phyloP scores from a whole-genome alignment of 768 basidiomycete species.

The Terana coerulea region DNA sequence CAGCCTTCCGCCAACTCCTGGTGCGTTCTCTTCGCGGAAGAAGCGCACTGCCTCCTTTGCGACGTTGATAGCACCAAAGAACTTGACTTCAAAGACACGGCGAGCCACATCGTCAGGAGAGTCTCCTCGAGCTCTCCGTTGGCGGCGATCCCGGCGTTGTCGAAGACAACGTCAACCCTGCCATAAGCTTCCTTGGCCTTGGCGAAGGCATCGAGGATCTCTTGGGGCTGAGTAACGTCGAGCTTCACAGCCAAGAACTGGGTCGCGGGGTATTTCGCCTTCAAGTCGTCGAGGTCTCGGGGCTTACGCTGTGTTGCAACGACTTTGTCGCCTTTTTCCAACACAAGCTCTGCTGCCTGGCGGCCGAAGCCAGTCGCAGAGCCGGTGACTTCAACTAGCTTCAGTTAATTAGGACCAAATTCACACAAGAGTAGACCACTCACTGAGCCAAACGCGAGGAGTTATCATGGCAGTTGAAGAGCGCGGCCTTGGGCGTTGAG shows the following conservation, averaged over 20 bases:
- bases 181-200: slow-evolving; percentile 34
- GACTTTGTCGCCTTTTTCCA: slow-evolving; percentile 36
- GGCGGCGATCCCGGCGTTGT: slow-evolving; percentile 35
- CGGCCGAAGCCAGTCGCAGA: slow-evolving; percentile 38
- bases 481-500: no score
- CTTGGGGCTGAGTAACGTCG: slow-evolving; percentile 33
- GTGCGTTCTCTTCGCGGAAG: slow-evolving; percentile 37
- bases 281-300: slow-evolving; percentile 17
- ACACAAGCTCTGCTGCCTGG: slow-evolving; percentile 28
- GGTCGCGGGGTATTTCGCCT: slow-evolving; percentile 23
- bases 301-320: slow-evolving; percentile 39
- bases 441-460: slow-evolving; percentile 16
- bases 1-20: slow-evolving; percentile 23
- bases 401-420: background rate
- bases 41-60: slow-evolving; percentile 19
- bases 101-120: slow-evolving; percentile 31
- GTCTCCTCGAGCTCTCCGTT: slow-evolving; percentile 36
- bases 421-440: background rate
- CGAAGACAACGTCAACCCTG: slow-evolving; percentile 42
- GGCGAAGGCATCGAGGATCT: slow-evolving; percentile 34
- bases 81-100: slow-evolving; percentile 34
- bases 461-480: background rate
- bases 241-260: slow-evolving; percentile 35
- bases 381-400: slow-evolving; percentile 37
- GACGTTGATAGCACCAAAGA: slow-evolving; percentile 33